These are phyloP conservation scores for Tubosaeta sp. DNA, from an alignment of 768 basidiomycete genomes.

Conservation along the genomic window DNA sequence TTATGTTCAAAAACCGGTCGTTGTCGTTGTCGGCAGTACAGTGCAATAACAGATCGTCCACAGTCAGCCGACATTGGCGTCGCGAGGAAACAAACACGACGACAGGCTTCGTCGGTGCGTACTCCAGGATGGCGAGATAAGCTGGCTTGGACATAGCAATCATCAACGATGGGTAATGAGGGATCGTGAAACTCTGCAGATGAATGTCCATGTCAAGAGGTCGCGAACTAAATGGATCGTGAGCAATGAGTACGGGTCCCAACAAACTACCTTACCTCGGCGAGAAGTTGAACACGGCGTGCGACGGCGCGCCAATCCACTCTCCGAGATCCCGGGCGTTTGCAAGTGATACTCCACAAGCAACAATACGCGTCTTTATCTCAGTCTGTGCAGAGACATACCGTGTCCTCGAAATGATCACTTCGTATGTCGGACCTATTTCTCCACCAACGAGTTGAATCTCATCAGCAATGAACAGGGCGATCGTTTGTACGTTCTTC, in stretches of 20 bases:
- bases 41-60: slow-evolving; percentile 85
- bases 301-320: slow-evolving; percentile 94
- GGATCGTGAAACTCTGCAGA: slow-evolving; percentile 89
- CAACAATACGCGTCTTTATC: slow-evolving; percentile 89
- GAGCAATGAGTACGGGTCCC: slow-evolving; percentile 4
- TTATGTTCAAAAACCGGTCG: slow-evolving; percentile 87
- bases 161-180: slow-evolving; percentile 99
- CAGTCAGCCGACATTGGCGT: slow-evolving; percentile 90
- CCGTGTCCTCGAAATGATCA: slow-evolving; percentile 88
- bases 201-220: slow-evolving; percentile 97
- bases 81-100: slow-evolving; percentile 92
- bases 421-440: slow-evolving; percentile 81
- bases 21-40: slow-evolving; percentile 83
- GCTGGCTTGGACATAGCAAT: slow-evolving; percentile 99
- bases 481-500: slow-evolving; percentile 93
- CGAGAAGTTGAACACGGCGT: slow-evolving; percentile 97
- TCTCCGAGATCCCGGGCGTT: slow-evolving; percentile 95
- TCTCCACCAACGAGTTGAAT: slow-evolving; percentile 93
- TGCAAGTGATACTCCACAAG: slow-evolving; percentile 90
- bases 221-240: slow-evolving; percentile 60
- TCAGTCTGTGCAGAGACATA: slow-evolving; percentile 95
- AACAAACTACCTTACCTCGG: slow-evolving; percentile 54
- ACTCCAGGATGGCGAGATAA: slow-evolving; percentile 87
- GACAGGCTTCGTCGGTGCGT: slow-evolving; percentile 80
- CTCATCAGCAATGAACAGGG: slow-evolving; percentile 91